Percentiles rank a stretch among this genome's conserved stretches.
These are phyloP conservation scores for Phytophthora cryptogea DNA, from an alignment of 352 stramenopile genomes.

Conservation along the genomic window DNA sequence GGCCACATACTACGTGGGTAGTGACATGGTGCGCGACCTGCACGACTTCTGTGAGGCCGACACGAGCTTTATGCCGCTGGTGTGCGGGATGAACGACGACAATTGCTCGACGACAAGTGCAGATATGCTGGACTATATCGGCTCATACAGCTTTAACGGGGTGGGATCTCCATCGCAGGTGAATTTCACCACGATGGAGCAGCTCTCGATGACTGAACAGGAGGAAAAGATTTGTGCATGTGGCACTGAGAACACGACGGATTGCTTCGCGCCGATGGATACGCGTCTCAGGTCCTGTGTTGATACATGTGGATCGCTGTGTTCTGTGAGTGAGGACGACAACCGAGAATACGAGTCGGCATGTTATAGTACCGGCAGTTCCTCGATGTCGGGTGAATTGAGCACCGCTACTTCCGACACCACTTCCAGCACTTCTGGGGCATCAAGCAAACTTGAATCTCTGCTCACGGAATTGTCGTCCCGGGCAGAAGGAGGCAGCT, in stretches of 20 bases:
- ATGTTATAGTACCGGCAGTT: conserved; percentile 39
- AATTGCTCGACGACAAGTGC: conserved; percentile 63
- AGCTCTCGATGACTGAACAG: conserved; percentile 40
- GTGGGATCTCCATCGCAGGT: conserved; percentile 69
- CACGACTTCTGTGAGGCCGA: conserved; percentile 77
- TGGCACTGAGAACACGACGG: conserved; percentile 31
- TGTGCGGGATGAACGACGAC: conserved; percentile 46
- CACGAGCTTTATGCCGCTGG: conserved; percentile 44
- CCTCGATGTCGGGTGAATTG: conserved; percentile 15
- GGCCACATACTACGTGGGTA: conserved; percentile 68
- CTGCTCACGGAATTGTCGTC: conserved; percentile 48
- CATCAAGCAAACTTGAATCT: conserved; percentile 37
- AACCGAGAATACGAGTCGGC: conserved; percentile 41
- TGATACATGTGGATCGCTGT: conserved; percentile 68
- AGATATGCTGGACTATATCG: conserved; percentile 63
- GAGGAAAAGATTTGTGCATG: conserved; percentile 60
- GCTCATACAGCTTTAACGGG: conserved; percentile 67
- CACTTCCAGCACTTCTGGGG: conserved; percentile 3
- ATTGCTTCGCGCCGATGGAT: conserved; percentile 61
- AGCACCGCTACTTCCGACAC: conserved; percentile 12
- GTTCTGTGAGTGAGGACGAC: conserved; percentile 41
- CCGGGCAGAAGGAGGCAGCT: conserved; percentile 41
- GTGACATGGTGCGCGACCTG: conserved; percentile 68
- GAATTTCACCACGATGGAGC: conserved; percentile 71
- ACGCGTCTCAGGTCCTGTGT: conserved; percentile 51